Percentiles rank a stretch among this genome's conserved stretches.
Conservation (phyloP, 2,329 filamentous ascomycete species). For the Fusarium floridanum region DNA sequence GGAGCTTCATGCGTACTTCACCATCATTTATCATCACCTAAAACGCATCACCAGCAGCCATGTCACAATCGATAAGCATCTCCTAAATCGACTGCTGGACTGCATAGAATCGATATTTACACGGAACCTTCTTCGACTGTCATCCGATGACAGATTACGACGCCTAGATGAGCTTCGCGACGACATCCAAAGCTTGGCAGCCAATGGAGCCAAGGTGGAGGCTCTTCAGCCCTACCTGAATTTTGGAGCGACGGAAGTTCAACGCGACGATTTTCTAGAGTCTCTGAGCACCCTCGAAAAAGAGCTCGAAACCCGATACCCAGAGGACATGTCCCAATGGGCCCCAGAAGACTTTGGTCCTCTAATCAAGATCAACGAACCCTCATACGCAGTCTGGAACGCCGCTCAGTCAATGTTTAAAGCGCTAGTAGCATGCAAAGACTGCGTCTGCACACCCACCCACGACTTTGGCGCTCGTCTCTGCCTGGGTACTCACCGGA, state of each 20-base stretch:
- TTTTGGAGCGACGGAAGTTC: not conserved
- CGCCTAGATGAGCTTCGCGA: not conserved
- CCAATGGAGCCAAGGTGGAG: not conserved
- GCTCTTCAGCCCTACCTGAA: not conserved
- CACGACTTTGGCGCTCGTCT: slow-evolving; percentile 16
- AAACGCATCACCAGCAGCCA: not conserved
- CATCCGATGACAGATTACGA: not conserved
- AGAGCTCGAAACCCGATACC: slow-evolving; percentile 5
- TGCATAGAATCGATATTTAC: not conserved
- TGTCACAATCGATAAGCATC: not conserved
- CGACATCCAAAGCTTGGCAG: not conserved
- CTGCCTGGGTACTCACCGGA: slow-evolving; percentile 19
- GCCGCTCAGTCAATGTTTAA: slow-evolving; percentile 24
- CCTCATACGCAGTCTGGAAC: slow-evolving; percentile 11
- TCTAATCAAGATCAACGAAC: slow-evolving; percentile 7
- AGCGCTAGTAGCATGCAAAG: not conserved
- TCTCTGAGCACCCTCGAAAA: slow-evolving; percentile 2
- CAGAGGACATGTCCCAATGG: slow-evolving; percentile 13
- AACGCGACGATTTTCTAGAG: slow-evolving; percentile 4
- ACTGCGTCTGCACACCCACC: slow-evolving; percentile 6
- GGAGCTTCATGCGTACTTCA: slow-evolving; percentile 4
- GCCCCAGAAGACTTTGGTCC: not conserved
- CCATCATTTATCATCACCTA: slow-evolving; percentile 5
- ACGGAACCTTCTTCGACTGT: not conserved
- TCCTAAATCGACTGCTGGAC: not conserved